phyloP scores from a whole-genome alignment of 2,329 filamentous ascomycete genomes.

The Hymenoscyphus infarciens region DNA sequence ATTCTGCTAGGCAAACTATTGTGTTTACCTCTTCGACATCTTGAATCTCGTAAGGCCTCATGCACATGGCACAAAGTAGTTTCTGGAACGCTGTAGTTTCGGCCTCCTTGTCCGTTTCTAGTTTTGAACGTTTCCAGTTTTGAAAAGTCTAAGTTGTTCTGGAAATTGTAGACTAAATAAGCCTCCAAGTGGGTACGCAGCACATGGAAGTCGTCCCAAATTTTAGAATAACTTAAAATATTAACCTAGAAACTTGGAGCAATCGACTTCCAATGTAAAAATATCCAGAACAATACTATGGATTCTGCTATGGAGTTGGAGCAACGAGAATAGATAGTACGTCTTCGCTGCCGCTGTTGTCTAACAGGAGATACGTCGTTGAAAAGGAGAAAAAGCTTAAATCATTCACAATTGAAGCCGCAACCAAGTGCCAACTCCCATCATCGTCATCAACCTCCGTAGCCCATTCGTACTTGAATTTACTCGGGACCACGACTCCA shows the following conservation, averaged over 20 bases:
- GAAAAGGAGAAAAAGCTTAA: not conserved
- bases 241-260: too few species aligned
- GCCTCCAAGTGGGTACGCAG: too few species aligned
- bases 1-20: not conserved
- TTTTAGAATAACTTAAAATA: too few species aligned
- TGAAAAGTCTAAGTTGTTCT: not conserved
- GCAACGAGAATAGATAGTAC: too few species aligned
- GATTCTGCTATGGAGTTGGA: too few species aligned
- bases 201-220: not conserved
- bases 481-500: not conserved
- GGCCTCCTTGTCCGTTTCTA: not conserved
- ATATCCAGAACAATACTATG: too few species aligned
- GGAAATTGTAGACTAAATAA: not conserved
- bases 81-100: not conserved
- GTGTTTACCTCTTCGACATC: not conserved
- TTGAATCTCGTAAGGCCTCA: not conserved
- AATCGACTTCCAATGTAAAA: too few species aligned
- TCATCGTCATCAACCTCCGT: conserved; percentile 7
- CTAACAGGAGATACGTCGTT: not conserved
- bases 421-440: conserved; percentile 4
- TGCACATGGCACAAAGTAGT: not conserved
- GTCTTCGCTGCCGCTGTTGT: too few species aligned
- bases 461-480: conserved; percentile 12
- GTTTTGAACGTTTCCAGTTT: too few species aligned
- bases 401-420: not conserved